Base-by-base conservation (phyloP, 352 stramenopile species). In the Chrysophaeum taylorii region DNA sequence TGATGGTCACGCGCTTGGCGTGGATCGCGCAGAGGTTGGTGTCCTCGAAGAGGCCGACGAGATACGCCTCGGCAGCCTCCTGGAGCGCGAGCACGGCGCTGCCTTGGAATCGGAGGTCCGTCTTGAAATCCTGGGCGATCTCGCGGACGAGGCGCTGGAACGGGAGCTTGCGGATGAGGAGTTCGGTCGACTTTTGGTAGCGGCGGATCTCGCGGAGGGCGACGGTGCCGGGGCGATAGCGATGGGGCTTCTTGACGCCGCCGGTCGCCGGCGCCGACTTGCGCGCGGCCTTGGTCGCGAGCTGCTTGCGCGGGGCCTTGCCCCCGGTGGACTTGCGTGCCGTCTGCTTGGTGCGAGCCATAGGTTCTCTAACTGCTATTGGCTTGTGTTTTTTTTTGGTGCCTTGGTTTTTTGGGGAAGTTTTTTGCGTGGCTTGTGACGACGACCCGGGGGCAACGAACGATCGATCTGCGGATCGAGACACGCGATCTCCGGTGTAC, bases 21-120 rank as follows among this genome's bases (percentile, higher is more conserved):
- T 97, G 90, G 68, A 97, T 96, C 29, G 91, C 87, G 78, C 91
- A 97, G 70, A 98, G 83, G 83, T 97, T 96, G 70, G 89, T 94
- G 74, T 89, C 84, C 69, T 90, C 83, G 70, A 92, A 90, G 36
- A 91, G 76, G 72, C 83, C 82, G 69, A 92, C 84, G 25, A 91
- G 75, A 80, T 91, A 92, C 1, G 81, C 88, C 80, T 89, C 90
- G 75, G 76, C 78, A 21, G 84, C 86, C 78, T 90, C 85, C 70
- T 89, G 85, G 14, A 89, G 75, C n/a, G 85, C 82, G 48, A 86
- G 73, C 41, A 88, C 79, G 33, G 85, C 85, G 62, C 81, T 84
- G 73, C 81, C 80, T 74, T 91, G 85, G 77, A 91, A 90, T 31
- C 83, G 80, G 70, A 89, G 70, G 76, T 89, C 81, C 72, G 73